These are phyloP conservation scores for Lanmaoa rubissima DNA, from an alignment of 768 basidiomycete genomes.

Conservation along the genomic window DNA sequence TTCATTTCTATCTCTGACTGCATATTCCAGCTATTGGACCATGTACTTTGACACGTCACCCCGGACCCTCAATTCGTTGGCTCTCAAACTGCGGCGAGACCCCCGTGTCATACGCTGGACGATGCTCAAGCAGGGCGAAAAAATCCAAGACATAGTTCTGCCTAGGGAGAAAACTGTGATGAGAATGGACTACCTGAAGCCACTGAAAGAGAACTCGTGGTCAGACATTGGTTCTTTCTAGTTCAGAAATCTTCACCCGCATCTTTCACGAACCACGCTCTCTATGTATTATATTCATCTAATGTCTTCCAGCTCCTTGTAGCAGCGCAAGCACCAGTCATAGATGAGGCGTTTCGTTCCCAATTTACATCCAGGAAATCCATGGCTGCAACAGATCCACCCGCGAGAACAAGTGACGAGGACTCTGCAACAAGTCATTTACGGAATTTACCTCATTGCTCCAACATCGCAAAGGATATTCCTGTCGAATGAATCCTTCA, in stretches of 20 bases:
- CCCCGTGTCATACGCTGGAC: constrained; percentile 85
- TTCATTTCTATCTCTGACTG: constrained; percentile 2
- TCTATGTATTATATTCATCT: neutral
- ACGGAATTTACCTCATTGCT: neutral
- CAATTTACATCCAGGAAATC: neutral
- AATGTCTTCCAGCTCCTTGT: neutral
- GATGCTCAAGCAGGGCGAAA: constrained; percentile 73
- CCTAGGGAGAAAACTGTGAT: constrained; percentile 46
- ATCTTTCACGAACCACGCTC: neutral
- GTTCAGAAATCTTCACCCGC: neutral
- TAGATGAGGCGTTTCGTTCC: neutral
- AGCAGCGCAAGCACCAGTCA: neutral
- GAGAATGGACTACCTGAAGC: constrained; percentile 26
- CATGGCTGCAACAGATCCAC: neutral
- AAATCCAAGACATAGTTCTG: constrained; percentile 62
- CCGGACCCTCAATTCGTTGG: constrained; percentile 59
- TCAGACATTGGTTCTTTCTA: constrained; percentile 22
- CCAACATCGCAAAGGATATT: neutral
- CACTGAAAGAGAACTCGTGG: constrained; percentile 24
- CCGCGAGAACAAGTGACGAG: neutral
- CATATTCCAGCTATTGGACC: constrained; percentile 72
- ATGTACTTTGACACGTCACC: constrained; percentile 90
- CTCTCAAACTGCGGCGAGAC: constrained; percentile 67
- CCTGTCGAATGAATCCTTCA: neutral
- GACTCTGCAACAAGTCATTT: neutral